Base-by-base conservation (phyloP, 2,329 filamentous ascomycete species). In the Lachnellula subtilissima region DNA sequence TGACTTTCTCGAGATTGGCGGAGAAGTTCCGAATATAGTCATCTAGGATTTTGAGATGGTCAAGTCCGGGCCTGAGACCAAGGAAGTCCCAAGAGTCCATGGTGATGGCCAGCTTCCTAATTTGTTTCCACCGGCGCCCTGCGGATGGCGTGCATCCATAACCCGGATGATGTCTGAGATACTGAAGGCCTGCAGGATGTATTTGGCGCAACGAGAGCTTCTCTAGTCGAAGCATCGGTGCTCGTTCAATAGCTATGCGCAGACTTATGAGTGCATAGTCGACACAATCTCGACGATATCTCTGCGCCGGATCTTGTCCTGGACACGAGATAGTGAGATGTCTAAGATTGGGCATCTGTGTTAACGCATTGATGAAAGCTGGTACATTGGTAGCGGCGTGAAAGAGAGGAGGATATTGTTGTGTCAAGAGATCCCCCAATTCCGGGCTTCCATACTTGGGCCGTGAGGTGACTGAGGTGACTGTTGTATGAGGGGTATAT, bases 231-330 rank as follows among this genome's bases (percentile, higher is more conserved):
- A 75, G 76, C 49, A 94, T 74, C 1, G 85, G 82, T 9, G 86
- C 83, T 53, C 86, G 82, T 74, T 96, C 91, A 32, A 95, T 74
- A 12, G 91, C 87, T 61, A 96, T 91, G 61, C 91, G 87, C 54
- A 96, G 75, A 61, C 89, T 94, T 69, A 95, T 91, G 59, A 96
- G 83, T 4, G 90, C 90, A 68, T 94, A 96, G 77, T 96, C 91
- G 57, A 96, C 89, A 49, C 87, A 84, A 70, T 85, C 86, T 48
- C 89, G 82, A 39, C 90, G 82, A 69, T 91, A 90, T 46, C 87
- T 79, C 69, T 90, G 85, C 39, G 79, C 75, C 15, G 84, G 76
- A 57, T 85, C 77, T 70, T 91, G 87, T 39, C 84, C 87, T 5
- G 89, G 88, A 64, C 89, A 94, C 58, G 83, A 85, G 68, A 96